phyloP scores from a whole-genome alignment of 805 yeast genomes.

The Lipomyces kockii region DNA sequence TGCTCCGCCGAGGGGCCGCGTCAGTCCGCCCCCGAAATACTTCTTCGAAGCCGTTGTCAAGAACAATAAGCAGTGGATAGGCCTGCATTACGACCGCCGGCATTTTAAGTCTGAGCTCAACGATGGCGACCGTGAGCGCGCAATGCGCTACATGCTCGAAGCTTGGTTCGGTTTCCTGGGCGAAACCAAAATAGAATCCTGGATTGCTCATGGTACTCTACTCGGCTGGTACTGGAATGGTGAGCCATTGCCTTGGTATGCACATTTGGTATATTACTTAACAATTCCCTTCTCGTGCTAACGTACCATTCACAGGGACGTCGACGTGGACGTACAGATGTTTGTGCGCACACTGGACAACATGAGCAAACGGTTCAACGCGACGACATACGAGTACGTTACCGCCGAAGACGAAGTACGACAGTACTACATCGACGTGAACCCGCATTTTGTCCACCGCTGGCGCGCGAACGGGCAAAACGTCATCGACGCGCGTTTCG shows the following conservation, averaged over 20 bases:
- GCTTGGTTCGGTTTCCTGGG: conserved; percentile 54
- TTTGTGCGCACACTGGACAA: conserved; percentile 55
- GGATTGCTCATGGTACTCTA: conserved; percentile 57
- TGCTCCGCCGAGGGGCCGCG: conserved; percentile 25
- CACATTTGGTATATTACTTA: background rate
- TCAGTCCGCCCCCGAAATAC: conserved; percentile 33
- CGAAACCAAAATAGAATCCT: conserved; percentile 51
- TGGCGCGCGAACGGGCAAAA: conserved; percentile 54
- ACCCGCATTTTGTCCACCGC: conserved; percentile 57
- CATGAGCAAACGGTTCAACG: conserved; percentile 54
- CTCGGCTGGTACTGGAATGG: conserved; percentile 59
- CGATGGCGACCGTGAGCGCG: conserved; percentile 49
- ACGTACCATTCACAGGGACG: conserved; percentile 43
- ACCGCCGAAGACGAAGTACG: conserved; percentile 71
- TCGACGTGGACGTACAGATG: conserved; percentile 55
- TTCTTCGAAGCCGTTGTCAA: conserved; percentile 31
- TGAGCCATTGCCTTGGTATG: conserved; percentile 54
- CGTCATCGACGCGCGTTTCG: conserved; percentile 61
- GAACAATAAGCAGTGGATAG: conserved; percentile 29
- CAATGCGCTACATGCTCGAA: conserved; percentile 54
- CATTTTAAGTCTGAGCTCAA: conserved; percentile 57
- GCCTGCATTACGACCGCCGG: conserved; percentile 64
- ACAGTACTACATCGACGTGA: conserved; percentile 53
- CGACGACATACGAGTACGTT: conserved; percentile 50
- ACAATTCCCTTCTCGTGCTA: background rate